Percentiles rank a stretch among this genome's conserved stretches.
Conservation (phyloP, 441 rosid species). For the Daphne laureola region DNA sequence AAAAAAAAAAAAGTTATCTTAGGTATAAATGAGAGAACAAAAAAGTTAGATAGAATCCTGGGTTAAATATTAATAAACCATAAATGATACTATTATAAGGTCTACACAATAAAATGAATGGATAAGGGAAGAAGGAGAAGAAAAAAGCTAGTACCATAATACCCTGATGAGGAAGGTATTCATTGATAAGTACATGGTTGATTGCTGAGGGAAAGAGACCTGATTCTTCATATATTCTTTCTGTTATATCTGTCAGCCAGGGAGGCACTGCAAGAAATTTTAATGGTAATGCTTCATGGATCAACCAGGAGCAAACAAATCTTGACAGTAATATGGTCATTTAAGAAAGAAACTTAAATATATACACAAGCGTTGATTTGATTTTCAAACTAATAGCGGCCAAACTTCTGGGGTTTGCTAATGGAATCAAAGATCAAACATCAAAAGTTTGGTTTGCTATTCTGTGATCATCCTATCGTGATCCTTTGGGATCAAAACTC, state of each 20-base stretch:
- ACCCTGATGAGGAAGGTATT: constrained; percentile 85
- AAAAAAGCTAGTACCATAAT: constrained; percentile 50
- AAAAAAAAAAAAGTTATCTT: too few species aligned
- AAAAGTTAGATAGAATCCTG: neutral
- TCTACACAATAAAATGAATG: neutral
- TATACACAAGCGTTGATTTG: too few species aligned
- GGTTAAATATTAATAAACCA: too few species aligned
- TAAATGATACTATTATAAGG: too few species aligned
- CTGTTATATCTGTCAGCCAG: constrained; percentile 63
- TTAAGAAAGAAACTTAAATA: neutral
- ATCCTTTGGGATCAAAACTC: too few species aligned
- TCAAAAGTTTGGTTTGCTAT: too few species aligned
- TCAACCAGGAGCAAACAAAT: neutral
- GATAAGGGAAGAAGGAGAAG: neutral
- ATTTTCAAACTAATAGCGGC: too few species aligned
- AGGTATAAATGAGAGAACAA: neutral
- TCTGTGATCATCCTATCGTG: too few species aligned
- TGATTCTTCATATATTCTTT: constrained; percentile 50
- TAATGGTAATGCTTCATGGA: constrained; percentile 1
- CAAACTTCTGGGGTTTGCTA: too few species aligned
- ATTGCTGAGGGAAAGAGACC: constrained; percentile 70
- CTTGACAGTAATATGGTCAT: neutral
- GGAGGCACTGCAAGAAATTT: constrained; percentile 57
- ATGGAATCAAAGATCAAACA: too few species aligned
- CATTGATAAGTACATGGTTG: constrained; percentile 90